phyloP scores from a whole-genome alignment of 352 stramenopile species.

The Stramenopiles sp. region DNA sequence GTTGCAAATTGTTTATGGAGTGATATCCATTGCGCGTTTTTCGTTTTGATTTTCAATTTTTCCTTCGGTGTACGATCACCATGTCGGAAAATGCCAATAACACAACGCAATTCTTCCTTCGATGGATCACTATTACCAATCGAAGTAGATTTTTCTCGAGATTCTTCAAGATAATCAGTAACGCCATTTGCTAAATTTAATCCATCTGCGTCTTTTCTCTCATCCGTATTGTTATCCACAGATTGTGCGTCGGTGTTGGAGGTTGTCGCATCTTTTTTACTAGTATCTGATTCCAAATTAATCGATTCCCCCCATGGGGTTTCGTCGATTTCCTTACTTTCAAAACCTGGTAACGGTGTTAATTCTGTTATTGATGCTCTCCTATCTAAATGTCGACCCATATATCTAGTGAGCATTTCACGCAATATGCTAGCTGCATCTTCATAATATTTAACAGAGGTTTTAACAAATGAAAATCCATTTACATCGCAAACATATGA shows the following conservation, averaged over 20 bases:
- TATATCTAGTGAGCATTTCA: background rate
- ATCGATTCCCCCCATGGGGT: background rate
- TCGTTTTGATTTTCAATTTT: conserved; percentile 77
- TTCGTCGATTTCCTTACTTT: background rate
- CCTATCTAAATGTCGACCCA: background rate
- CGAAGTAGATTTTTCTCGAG: background rate
- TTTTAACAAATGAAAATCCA: conserved; percentile 99
- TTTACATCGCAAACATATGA: conserved; percentile 99
- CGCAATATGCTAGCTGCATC: background rate
- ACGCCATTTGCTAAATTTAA: no score
- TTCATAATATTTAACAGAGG: conserved; percentile 21
- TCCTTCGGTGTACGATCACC: conserved; percentile 97
- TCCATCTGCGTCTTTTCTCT: no score
- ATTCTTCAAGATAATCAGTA: no score
- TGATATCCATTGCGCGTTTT: background rate
- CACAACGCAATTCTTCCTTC: conserved; percentile 88
- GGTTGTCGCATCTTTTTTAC: no score
- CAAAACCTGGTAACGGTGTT: background rate
- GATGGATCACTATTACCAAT: conserved; percentile 25
- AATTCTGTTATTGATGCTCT: background rate
- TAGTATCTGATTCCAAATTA: no score
- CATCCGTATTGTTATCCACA: no score
- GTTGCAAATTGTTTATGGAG: background rate
- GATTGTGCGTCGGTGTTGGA: no score
- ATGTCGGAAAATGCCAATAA: conserved; percentile 94